These are phyloP conservation scores for Coemansia sp. DNA, from an alignment of 192 early-diverging fungal genomes.

Conservation along the genomic window DNA sequence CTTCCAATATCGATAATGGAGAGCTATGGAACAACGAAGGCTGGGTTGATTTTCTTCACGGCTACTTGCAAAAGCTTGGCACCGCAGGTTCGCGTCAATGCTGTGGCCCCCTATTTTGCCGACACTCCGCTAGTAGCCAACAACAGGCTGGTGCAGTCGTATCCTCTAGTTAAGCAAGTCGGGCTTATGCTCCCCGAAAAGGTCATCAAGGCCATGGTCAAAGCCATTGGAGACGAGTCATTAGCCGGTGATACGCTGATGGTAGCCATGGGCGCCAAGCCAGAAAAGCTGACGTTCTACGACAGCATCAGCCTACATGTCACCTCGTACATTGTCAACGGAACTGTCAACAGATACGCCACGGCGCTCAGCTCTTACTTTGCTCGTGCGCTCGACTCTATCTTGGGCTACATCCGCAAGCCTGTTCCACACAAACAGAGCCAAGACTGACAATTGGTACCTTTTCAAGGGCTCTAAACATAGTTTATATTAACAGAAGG, in stretches of 20 bases:
- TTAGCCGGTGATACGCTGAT: slow-evolving; percentile 56
- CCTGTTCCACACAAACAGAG: neutral
- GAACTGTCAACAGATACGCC: slow-evolving; percentile 25
- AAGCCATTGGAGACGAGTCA: slow-evolving; percentile 56
- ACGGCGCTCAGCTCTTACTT: slow-evolving; percentile 17
- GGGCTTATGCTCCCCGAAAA: slow-evolving; percentile 46
- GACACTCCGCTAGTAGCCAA: slow-evolving; percentile 56
- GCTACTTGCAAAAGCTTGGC: slow-evolving; percentile 45
- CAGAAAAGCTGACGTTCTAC: slow-evolving; percentile 30
- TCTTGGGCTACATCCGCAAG: slow-evolving; percentile 23
- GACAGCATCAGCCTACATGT: slow-evolving; percentile 25
- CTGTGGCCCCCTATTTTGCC: slow-evolving; percentile 61
- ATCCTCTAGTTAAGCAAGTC: slow-evolving; percentile 28
- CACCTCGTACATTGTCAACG: slow-evolving; percentile 35
- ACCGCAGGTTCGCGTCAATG: slow-evolving; percentile 60
- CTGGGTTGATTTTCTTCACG: slow-evolving; percentile 67
- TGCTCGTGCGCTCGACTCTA: slow-evolving; percentile 4
- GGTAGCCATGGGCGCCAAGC: slow-evolving; percentile 32
- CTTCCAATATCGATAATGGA: slow-evolving; percentile 58
- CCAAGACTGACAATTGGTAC: neutral
- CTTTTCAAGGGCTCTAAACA: neutral
- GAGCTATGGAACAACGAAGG: slow-evolving; percentile 75
- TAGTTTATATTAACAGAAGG: neutral
- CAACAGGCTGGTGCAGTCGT: slow-evolving; percentile 22
- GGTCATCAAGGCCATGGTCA: slow-evolving; percentile 60